Evolutionary conservation across 345 rosid species (phyloP).

Genomic region (Combretum micranthum): DNA sequence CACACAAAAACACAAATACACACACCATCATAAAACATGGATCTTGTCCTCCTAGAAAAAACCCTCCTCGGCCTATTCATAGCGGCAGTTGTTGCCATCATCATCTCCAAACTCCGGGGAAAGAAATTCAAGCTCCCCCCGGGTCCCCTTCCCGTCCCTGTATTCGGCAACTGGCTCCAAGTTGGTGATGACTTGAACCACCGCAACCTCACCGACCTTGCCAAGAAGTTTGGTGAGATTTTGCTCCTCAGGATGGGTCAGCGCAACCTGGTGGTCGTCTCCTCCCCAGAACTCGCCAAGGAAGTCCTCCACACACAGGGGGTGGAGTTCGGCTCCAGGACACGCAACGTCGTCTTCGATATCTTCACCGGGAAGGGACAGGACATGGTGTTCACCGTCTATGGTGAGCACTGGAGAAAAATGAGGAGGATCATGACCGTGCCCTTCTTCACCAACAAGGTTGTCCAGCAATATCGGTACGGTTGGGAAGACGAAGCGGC

Average conservation of each 20-base stretch:
- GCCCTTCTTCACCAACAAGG: conserved; percentile 93
- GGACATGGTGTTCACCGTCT: conserved; percentile 98
- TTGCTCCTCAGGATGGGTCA: conserved; percentile 83
- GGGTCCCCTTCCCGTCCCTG: conserved; percentile 77
- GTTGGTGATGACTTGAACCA: conserved; percentile 97
- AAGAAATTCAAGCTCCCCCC: conserved; percentile 90
- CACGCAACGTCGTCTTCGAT: conserved; percentile 89
- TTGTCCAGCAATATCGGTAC: conserved; percentile 61
- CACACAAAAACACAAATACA: too few relatives aligned
- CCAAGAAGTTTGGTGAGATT: conserved; percentile 66
- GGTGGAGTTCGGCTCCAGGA: conserved; percentile 89
- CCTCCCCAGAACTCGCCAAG: conserved; percentile 78
- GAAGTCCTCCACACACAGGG: conserved; percentile 95
- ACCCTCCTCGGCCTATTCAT: conserved; percentile 62
- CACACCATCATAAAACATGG: conserved; percentile 55
- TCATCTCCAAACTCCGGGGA: conserved; percentile 75
- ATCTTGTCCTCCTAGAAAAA: conserved; percentile 79
- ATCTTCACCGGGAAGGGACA: conserved; percentile 97
- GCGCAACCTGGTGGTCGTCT: conserved; percentile 81
- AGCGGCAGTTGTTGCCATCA: conserved; percentile 54
- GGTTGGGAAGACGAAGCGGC: conserved; percentile 84
- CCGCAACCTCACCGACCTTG: conserved; percentile 71
- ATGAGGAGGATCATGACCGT: conserved; percentile 99
- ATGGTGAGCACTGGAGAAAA: conserved; percentile 99
- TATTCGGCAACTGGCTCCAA: conserved; percentile 99